Base-by-base conservation (phyloP, 768 basidiomycete species). In the Podaxis mareebaensis region DNA sequence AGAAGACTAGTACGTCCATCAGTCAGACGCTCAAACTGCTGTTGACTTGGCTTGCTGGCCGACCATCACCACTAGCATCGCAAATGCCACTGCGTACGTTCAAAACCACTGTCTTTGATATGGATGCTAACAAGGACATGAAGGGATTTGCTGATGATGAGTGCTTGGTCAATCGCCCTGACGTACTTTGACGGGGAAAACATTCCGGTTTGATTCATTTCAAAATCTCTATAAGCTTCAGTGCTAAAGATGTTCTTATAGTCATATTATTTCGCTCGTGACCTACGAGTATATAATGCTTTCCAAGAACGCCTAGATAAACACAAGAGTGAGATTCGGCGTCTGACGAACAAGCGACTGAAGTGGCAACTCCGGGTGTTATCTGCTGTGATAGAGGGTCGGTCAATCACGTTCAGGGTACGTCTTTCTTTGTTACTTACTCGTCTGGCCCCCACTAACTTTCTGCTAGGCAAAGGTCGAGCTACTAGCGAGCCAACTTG, bases 221-320 rank as follows among this genome's bases (percentile, higher is more conserved):
- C 15, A 20, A 57, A 3, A 30, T 58, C 22, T 30, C 24, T 7
- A 28, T 12, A 64, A 48, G 33, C n/a, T 46, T 4, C 60, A 57
- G 44, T 46, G 13, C 36, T 36, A 17, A 58, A 58, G 40, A 51
- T 58, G 28, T 38, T 44, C 64, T 38, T 26, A 22, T 57, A 93
- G 92, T 83, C 87, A n/a, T 95, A 91, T 66, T 94, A 90, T 69
- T 99, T 99, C 70, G 96, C 96, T 49, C 85, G 96, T 22, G 96
- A 99, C 74, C 90, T 94, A 65, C 86, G 96, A 39, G 87, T 92
- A 13, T 91, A 90, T 74, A 88, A 82, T 66, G 84, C 87, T 2
- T 91, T 94, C 63, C 76, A 77, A 4, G 83, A 88, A 26, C 75
- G 79, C 38, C 67, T 82, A 24, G 77, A 81, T 42, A 70, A 71